These are phyloP conservation scores for Ustilago xerochloae DNA, from an alignment of 1,284 basidiomycete genomes.

Conservation along the genomic window DNA sequence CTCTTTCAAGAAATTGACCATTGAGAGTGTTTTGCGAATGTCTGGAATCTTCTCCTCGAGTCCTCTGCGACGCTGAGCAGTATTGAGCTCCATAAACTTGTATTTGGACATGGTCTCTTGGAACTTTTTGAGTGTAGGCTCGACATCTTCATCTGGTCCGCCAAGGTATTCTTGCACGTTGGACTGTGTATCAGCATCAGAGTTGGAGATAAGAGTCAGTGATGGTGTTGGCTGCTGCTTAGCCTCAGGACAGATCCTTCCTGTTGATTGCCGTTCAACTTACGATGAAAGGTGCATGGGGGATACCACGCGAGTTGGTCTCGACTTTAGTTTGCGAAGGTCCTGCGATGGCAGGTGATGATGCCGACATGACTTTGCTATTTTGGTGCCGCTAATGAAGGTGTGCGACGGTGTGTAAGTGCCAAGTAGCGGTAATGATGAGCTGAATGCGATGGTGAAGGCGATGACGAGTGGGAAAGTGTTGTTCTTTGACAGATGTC, in stretches of 20 bases:
- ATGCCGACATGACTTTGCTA: constrained; percentile 14
- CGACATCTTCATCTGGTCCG: constrained; percentile 81
- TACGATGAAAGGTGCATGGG: constrained; percentile 93
- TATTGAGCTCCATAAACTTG: constrained; percentile 93
- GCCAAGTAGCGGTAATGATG: neutral
- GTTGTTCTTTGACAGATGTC: constrained; percentile 1
- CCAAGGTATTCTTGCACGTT: constrained; percentile 89
- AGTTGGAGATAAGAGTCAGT: neutral
- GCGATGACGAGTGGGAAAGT: constrained; percentile 1
- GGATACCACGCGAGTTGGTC: constrained; percentile 87
- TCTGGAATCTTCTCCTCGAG: constrained; percentile 96
- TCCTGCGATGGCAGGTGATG: constrained; percentile 27
- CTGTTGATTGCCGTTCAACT: constrained; percentile 67
- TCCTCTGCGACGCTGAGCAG: constrained; percentile 80
- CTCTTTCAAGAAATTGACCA: constrained; percentile 80
- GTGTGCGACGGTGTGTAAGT: neutral
- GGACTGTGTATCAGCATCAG: constrained; percentile 70
- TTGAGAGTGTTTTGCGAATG: constrained; percentile 88
- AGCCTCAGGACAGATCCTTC: neutral
- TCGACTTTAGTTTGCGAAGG: constrained; percentile 41
- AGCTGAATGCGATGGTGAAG: neutral
- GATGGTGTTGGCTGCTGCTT: neutral
- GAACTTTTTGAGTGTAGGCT: constrained; percentile 82
- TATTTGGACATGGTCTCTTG: constrained; percentile 98
- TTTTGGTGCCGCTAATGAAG: neutral